Evolutionary conservation across 2,329 filamentous ascomycete species (phyloP).

Genomic region (Alternaria sp.): DNA sequence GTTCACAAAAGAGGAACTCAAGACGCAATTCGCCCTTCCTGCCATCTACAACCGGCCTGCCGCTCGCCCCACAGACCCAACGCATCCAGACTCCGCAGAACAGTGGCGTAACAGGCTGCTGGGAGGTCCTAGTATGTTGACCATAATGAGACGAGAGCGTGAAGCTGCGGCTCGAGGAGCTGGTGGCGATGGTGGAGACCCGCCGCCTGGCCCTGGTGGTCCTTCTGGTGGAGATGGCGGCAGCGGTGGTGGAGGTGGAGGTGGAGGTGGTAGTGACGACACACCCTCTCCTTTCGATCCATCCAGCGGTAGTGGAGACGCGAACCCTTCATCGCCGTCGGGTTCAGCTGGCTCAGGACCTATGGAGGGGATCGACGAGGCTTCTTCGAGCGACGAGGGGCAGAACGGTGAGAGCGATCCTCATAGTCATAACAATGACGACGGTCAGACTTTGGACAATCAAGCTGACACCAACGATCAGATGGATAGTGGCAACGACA

Average conservation of each 20-base stretch:
- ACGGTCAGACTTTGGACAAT: background rate
- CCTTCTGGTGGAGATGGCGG: background rate
- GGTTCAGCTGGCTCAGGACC: too few species aligned
- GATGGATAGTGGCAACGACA: background rate
- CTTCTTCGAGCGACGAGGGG: background rate
- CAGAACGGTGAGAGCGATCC: background rate
- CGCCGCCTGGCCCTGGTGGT: background rate
- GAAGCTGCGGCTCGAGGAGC: background rate
- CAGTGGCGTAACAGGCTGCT: background rate
- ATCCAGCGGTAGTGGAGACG: background rate
- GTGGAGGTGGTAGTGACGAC: background rate
- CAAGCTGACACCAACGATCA: background rate
- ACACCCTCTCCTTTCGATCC: background rate
- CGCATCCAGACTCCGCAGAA: background rate
- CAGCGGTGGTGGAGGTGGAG: too few species aligned
- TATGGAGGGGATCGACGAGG: background rate
- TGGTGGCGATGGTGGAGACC: background rate
- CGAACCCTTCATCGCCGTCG: background rate
- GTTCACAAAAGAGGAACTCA: background rate
- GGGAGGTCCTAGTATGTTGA: background rate
- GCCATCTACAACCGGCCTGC: background rate
- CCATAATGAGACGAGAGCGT: background rate
- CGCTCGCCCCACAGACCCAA: background rate
- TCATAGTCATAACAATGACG: background rate
- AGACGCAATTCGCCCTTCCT: background rate